Evolutionary conservation across 768 basidiomycete genomes (phyloP).

Genomic region (Coprinellus aureogranulatus): DNA sequence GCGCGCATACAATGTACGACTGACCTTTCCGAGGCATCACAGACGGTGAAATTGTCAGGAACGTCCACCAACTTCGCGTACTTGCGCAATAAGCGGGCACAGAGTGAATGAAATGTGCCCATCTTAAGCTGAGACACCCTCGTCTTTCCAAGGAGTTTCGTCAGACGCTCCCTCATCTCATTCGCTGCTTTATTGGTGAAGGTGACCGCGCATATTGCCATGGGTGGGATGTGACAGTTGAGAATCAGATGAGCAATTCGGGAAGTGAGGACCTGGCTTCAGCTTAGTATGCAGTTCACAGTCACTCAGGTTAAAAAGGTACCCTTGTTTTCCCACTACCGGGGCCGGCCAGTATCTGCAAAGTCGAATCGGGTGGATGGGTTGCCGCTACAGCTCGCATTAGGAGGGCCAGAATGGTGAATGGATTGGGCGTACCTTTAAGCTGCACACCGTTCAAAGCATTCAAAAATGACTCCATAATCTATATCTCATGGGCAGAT

Average conservation of each 20-base stretch:
- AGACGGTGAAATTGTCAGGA: slow-evolving; percentile 74
- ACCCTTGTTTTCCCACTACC: slow-evolving; percentile 71
- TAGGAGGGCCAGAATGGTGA: neutral
- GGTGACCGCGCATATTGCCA: slow-evolving; percentile 72
- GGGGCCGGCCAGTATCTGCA: slow-evolving; percentile 83
- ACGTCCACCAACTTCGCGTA: slow-evolving; percentile 59
- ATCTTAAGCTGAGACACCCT: slow-evolving; percentile 51
- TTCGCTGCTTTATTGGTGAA: slow-evolving; percentile 91
- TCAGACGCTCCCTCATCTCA: slow-evolving; percentile 76
- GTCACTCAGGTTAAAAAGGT: no score
- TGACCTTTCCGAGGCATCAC: slow-evolving; percentile 78
- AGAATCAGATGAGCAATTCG: slow-evolving; percentile 67
- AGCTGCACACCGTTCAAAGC: slow-evolving; percentile 39
- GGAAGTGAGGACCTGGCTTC: slow-evolving; percentile 58
- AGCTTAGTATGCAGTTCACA: no score
- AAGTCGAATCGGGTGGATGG: slow-evolving; percentile 56
- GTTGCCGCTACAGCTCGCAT: slow-evolving; percentile 51
- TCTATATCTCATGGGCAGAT: neutral
- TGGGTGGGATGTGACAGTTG: slow-evolving; percentile 47
- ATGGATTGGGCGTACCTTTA: slow-evolving; percentile 27
- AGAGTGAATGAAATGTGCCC: slow-evolving; percentile 82
- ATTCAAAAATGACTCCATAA: slow-evolving; percentile 10
- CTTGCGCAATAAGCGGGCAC: slow-evolving; percentile 68
- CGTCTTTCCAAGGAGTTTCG: slow-evolving; percentile 62
- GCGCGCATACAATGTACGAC: slow-evolving; percentile 10